These are phyloP conservation scores for Fusarium sp. DNA, from an alignment of 2,329 filamentous ascomycete genomes.

Conservation along the genomic window DNA sequence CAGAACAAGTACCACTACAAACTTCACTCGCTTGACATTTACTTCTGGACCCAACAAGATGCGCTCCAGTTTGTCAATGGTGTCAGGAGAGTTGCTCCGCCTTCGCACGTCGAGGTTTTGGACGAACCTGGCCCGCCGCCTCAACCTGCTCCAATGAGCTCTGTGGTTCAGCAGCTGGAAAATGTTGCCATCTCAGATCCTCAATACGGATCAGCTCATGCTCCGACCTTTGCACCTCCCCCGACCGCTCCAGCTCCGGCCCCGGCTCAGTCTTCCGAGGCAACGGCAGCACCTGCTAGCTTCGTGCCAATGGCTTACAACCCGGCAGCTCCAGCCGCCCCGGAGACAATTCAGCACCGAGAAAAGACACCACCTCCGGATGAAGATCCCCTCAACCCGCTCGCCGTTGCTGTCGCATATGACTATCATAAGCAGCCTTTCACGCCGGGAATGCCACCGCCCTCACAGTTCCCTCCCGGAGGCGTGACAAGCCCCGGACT, in stretches of 20 bases:
- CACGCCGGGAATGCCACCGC: slow-evolving; percentile 65
- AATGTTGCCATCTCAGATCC: slow-evolving; percentile 75
- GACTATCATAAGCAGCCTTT: slow-evolving; percentile 69
- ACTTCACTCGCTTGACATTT: slow-evolving; percentile 80
- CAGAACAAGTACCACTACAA: slow-evolving; percentile 85
- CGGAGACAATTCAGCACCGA: slow-evolving; percentile 77
- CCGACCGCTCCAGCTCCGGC: slow-evolving; percentile 42
- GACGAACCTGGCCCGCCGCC: slow-evolving; percentile 71
- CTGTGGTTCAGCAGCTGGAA: slow-evolving; percentile 81
- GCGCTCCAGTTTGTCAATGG: slow-evolving; percentile 78
- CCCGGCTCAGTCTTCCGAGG: slow-evolving; percentile 36
- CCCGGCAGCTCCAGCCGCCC: slow-evolving; percentile 80
- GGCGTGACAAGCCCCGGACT: slow-evolving; percentile 58
- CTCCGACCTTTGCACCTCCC: slow-evolving; percentile 43
- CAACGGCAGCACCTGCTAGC: slow-evolving; percentile 50
- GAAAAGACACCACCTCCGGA: slow-evolving; percentile 85
- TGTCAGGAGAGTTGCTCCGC: slow-evolving; percentile 73
- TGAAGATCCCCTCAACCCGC: slow-evolving; percentile 70
- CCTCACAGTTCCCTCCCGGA: slow-evolving; percentile 60
- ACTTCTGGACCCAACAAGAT: slow-evolving; percentile 83
- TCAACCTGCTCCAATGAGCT: slow-evolving; percentile 68
- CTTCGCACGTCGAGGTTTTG: slow-evolving; percentile 71
- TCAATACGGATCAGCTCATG: slow-evolving; percentile 56
- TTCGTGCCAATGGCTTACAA: slow-evolving; percentile 81
- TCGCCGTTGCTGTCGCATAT: slow-evolving; percentile 69